phyloP scores from a whole-genome alignment of 1,139 yeast species.

The Kluyveromyces sp. region DNA sequence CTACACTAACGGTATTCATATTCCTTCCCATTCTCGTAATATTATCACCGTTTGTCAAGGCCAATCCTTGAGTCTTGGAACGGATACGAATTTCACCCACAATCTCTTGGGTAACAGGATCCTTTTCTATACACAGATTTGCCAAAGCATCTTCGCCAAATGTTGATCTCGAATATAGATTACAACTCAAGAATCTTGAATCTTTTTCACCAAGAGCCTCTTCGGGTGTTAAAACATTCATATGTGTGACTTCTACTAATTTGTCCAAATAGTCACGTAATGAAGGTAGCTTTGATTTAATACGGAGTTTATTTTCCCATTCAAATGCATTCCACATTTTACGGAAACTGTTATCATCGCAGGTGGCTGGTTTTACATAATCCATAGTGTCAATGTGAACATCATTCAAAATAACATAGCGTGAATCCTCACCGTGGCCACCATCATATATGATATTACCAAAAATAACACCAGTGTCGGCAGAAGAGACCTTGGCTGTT shows the following conservation, averaged over 20 bases:
- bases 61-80: constrained; percentile 96
- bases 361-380: constrained; percentile 88
- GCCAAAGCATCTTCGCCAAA: constrained; percentile 98
- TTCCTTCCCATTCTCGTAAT: constrained; percentile 72
- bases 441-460: constrained; percentile 98
- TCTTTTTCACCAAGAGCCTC: constrained; percentile 71
- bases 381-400: constrained; percentile 96
- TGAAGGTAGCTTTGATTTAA: constrained; percentile 58
- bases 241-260: constrained; percentile 77
- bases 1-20: constrained; percentile 33
- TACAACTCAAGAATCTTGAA: constrained; percentile 90
- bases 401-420: constrained; percentile 87
- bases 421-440: constrained; percentile 82
- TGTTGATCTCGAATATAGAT: constrained; percentile 83
- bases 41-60: constrained; percentile 88
- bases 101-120: constrained; percentile 58
- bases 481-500: constrained; percentile 90
- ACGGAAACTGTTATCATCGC: constrained; percentile 86
- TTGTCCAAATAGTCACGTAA: constrained; percentile 75
- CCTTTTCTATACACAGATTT: constrained; percentile 85
- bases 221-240: constrained; percentile 90
- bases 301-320: constrained; percentile 98
- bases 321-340: constrained; percentile 99
- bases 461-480: constrained; percentile 94
- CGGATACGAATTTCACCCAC: constrained; percentile 95